phyloP scores from a whole-genome alignment of 371 early-diverging fungal genomes.

The Saksenaea oblongispora region DNA sequence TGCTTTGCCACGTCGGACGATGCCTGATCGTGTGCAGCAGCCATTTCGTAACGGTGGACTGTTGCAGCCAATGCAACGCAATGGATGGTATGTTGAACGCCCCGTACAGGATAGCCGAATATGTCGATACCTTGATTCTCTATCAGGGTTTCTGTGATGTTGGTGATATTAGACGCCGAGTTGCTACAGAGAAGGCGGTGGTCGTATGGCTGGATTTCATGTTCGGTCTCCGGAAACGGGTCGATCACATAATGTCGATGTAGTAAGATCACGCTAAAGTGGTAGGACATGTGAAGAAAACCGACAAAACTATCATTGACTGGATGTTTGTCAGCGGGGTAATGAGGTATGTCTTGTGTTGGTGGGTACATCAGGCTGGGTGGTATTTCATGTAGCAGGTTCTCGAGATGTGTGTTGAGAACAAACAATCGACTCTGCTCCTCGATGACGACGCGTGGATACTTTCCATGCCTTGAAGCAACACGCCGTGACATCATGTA shows the following conservation, averaged over 20 bases:
- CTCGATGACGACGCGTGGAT: slow-evolving; percentile 22
- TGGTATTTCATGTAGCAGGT: slow-evolving; percentile 51
- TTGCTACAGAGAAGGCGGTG: slow-evolving; percentile 39
- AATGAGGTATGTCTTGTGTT: slow-evolving; percentile 29
- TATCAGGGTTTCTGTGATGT: slow-evolving; percentile 34
- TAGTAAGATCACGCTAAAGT: slow-evolving; percentile 75
- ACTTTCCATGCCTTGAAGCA: slow-evolving; percentile 17
- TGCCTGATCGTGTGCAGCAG: slow-evolving; percentile 8
- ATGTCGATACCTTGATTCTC: slow-evolving; percentile 22
- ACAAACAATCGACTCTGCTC: slow-evolving; percentile 43
- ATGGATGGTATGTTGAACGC: slow-evolving; percentile 46
- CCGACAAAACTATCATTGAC: slow-evolving; percentile 41
- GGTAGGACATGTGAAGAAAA: slow-evolving; percentile 76
- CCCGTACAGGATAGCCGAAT: slow-evolving; percentile 37
- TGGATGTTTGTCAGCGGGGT: slow-evolving; percentile 48
- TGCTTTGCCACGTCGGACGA: slow-evolving; percentile 21
- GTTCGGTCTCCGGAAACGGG: slow-evolving; percentile 19
- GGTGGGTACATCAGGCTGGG: slow-evolving; percentile 35
- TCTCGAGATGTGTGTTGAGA: slow-evolving; percentile 45
- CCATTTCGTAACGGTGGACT: slow-evolving; percentile 39
- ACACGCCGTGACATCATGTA: slow-evolving; percentile 30
- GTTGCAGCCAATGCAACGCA: slow-evolving; percentile 40
- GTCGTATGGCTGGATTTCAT: slow-evolving; percentile 12
- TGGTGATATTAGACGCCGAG: slow-evolving; percentile 47
- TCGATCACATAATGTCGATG: slow-evolving; percentile 70